phyloP scores from a whole-genome alignment of 306 rosid species.

The Mimosa pudica region DNA sequence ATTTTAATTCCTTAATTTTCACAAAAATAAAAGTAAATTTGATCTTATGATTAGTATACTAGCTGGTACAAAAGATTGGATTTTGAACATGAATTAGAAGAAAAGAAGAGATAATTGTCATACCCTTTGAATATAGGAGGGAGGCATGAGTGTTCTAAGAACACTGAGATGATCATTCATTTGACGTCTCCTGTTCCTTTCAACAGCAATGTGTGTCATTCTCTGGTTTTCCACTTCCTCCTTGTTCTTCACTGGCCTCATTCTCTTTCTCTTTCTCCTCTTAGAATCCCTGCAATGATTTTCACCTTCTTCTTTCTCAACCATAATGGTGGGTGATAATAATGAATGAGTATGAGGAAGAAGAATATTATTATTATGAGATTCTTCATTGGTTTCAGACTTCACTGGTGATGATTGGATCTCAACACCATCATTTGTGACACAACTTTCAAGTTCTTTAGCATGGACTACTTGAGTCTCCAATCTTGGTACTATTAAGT shows the following conservation, averaged over 20 bases:
- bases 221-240: constrained; percentile 95
- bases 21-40: too few species aligned
- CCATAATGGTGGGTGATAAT: background rate
- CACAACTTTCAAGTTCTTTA: constrained; percentile 67
- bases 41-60: too few species aligned
- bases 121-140: constrained; percentile 81
- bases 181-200: constrained; percentile 86
- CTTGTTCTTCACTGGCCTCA: constrained; percentile 76
- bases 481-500: constrained; percentile 34
- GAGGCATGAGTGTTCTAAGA: constrained; percentile 88
- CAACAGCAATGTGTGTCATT: constrained; percentile 97
- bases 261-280: constrained; percentile 79
- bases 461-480: constrained; percentile 49
- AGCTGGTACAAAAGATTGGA: background rate
- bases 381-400: constrained; percentile 45
- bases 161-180: constrained; percentile 96
- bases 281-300: constrained; percentile 28
- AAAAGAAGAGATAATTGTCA: background rate
- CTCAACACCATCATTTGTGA: constrained; percentile 58
- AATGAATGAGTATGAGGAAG: background rate
- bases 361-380: background rate
- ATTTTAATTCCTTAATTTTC: too few species aligned
- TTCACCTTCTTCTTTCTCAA: constrained; percentile 44
- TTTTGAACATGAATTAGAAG: background rate
- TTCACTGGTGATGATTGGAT: constrained; percentile 71